Evolutionary conservation across 139 green algal genomes (phyloP).

Genomic region (Chlorella vulgaris): DNA sequence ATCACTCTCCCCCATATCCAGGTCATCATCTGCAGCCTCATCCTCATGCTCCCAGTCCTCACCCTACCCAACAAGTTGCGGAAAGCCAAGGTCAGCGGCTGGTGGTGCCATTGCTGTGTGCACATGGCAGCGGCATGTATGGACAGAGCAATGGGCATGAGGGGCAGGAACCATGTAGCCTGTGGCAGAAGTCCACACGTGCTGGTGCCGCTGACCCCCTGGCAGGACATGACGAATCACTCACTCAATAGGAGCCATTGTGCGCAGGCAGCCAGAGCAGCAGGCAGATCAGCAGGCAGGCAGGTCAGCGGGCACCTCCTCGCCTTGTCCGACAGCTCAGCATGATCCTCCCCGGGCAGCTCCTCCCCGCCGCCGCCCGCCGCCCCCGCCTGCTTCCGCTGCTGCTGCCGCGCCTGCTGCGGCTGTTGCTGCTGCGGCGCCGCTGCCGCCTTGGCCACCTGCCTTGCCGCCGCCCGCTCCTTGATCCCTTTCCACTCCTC

Average conservation of each 20-base stretch:
- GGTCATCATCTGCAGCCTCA: constrained; percentile 43
- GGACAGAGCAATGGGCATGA: no score
- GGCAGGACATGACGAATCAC: no score
- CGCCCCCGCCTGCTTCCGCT: background rate
- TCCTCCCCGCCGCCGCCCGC: background rate
- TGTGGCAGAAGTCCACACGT: no score
- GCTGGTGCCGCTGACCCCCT: no score
- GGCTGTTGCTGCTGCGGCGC: background rate
- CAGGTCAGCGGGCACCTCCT: background rate
- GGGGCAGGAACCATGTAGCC: no score
- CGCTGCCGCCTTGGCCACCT: constrained; percentile 1
- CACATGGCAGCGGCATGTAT: no score
- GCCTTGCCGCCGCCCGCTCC: constrained; percentile 18
- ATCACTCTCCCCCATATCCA: constrained; percentile 45
- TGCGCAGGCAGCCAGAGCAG: no score
- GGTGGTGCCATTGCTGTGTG: no score
- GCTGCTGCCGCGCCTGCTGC: constrained; percentile 8
- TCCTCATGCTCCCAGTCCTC: constrained; percentile 55
- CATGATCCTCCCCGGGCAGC: constrained; percentile 19
- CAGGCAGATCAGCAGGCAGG: background rate
- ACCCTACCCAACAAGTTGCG: constrained; percentile 3
- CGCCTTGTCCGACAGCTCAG: constrained; percentile 19
- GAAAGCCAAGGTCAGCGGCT: no score
- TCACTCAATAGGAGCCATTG: no score
- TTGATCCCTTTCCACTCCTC: constrained; percentile 50